Conservation (phyloP, 352 stramenopile species). For the Phytophthora kernoviae region DNA sequence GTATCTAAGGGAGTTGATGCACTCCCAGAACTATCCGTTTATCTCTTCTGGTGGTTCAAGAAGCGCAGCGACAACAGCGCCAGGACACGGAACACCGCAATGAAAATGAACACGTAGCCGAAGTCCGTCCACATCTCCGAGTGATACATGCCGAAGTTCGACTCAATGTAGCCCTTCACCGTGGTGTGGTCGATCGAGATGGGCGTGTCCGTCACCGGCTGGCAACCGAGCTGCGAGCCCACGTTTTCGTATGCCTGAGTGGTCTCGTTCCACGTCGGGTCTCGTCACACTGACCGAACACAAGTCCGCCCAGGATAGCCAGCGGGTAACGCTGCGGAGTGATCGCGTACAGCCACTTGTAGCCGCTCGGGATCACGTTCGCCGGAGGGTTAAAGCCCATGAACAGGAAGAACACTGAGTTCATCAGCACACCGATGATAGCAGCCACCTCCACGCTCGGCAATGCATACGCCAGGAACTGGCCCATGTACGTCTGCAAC, state of each 20-base stretch:
- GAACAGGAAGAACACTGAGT: constrained; percentile 30
- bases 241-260: constrained; percentile 22
- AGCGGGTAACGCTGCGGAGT: constrained; percentile 29
- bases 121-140: constrained; percentile 28
- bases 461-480: constrained; percentile 22
- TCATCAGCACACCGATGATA: constrained; percentile 28
- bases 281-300: constrained; percentile 33
- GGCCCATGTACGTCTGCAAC: constrained; percentile 38
- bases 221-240: constrained; percentile 21
- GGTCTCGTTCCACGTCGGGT: constrained; percentile 26
- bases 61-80: constrained; percentile 36
- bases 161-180: constrained; percentile 31
- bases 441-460: constrained; percentile 27
- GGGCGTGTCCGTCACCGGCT: constrained; percentile 20
- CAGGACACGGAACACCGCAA: constrained; percentile 29
- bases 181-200: constrained; percentile 25
- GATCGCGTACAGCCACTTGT: constrained; percentile 26
- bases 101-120: constrained; percentile 26
- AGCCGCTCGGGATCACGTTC: constrained; percentile 26
- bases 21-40: constrained; percentile 47
- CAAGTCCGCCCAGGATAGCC: constrained; percentile 23
- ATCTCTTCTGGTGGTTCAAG: constrained; percentile 47
- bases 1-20: not conserved
- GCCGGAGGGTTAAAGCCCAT: constrained; percentile 30
- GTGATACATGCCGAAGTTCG: constrained; percentile 29